A percentile compares a stretch with the other conserved stretches of the same genome.
Evolutionary conservation across 1,284 basidiomycete species (phyloP).

Genomic region (Rugosomyces carneus): DNA sequence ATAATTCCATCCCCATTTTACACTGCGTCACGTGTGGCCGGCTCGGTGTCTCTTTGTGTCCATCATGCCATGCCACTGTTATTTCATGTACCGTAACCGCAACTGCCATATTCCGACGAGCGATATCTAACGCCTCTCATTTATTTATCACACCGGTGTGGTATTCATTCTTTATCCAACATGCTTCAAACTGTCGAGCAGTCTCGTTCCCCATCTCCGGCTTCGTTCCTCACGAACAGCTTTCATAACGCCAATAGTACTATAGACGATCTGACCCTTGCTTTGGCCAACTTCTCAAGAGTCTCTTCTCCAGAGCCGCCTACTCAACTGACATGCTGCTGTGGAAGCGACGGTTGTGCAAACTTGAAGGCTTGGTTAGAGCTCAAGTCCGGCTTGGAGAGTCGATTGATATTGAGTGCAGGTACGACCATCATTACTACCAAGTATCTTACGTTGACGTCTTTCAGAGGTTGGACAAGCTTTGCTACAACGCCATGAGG

Average conservation of each 20-base stretch:
- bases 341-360: constrained; percentile 59
- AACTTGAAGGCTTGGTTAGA: constrained; percentile 58
- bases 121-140: not conserved
- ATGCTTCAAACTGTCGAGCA: constrained; percentile 12
- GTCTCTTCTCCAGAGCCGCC: constrained; percentile 61
- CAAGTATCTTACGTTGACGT: not conserved
- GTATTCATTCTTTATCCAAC: constrained; percentile 1
- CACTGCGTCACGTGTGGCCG: not conserved
- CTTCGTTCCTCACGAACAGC: constrained; percentile 50
- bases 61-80: not conserved
- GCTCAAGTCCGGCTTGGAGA: constrained; percentile 65
- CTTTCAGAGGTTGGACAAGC: constrained; percentile 85
- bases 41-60: not conserved
- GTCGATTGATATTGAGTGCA: constrained; percentile 74
- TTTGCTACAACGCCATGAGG: constrained; percentile 81
- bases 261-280: constrained; percentile 71
- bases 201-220: constrained; percentile 40
- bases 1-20: not conserved
- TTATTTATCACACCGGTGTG: constrained; percentile 6
- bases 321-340: constrained; percentile 53
- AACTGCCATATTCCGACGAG: not conserved
- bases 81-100: not conserved
- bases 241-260: constrained; percentile 57
- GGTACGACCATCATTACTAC: constrained; percentile 38
- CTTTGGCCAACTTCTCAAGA: constrained; percentile 64